These are phyloP conservation scores for Trichosporon ovoides DNA, from an alignment of 1,284 basidiomycete genomes.

Conservation along the genomic window DNA sequence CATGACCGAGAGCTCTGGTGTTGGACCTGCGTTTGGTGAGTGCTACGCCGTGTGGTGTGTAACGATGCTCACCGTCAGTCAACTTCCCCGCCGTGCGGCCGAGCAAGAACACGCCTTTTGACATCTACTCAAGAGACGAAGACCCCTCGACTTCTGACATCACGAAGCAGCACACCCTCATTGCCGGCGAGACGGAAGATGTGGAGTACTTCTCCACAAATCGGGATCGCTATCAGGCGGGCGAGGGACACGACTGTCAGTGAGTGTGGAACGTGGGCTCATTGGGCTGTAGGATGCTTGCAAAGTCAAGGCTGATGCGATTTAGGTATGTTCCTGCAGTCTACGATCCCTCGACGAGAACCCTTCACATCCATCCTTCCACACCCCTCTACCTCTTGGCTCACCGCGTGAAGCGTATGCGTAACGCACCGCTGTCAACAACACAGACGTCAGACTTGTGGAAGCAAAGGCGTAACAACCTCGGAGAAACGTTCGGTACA, in stretches of 20 bases:
- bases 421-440: slow-evolving; percentile 38
- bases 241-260: slow-evolving; percentile 52
- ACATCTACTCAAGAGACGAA: slow-evolving; percentile 57
- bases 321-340: slow-evolving; percentile 49
- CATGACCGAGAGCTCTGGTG: slow-evolving; percentile 49
- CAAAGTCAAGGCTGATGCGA: background rate
- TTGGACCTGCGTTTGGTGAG: slow-evolving; percentile 70
- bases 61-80: slow-evolving; percentile 50
- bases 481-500: slow-evolving; percentile 87
- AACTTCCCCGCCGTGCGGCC: slow-evolving; percentile 68
- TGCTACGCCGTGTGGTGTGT: slow-evolving; percentile 13
- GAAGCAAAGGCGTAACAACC: slow-evolving; percentile 62
- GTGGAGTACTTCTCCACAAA: slow-evolving; percentile 59
- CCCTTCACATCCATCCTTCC: slow-evolving; percentile 60
- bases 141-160: slow-evolving; percentile 43
- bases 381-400: slow-evolving; percentile 68
- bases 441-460: slow-evolving; percentile 51
- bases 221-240: slow-evolving; percentile 49
- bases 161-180: slow-evolving; percentile 54
- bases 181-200: slow-evolving; percentile 67
- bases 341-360: slow-evolving; percentile 63
- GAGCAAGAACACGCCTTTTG: slow-evolving; percentile 60
- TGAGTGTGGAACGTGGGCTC: slow-evolving; percentile 3
- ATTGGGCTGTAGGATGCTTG: background rate
- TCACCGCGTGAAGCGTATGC: slow-evolving; percentile 74